Conservation (phyloP, 305 asterid genomes). For the Solanum hybrid region DNA sequence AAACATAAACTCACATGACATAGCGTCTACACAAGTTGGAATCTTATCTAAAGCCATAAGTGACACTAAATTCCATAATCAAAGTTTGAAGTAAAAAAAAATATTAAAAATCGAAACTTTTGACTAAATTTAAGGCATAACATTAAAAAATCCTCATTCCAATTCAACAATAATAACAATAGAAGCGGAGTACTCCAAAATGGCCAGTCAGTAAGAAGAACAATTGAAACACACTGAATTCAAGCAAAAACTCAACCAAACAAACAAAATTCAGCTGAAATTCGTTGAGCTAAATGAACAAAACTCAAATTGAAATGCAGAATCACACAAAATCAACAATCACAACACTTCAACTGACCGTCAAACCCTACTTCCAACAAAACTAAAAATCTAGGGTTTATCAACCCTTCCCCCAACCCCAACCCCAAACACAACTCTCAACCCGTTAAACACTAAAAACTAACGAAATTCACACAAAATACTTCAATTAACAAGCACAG, state of each 20-base stretch:
- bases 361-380: constrained; percentile 21
- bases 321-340: background rate
- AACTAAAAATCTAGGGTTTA: constrained; percentile 18
- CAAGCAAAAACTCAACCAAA: background rate
- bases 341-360: background rate
- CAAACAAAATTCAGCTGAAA: background rate
- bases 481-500: background rate
- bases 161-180: background rate
- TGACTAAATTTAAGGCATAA: background rate
- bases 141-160: background rate
- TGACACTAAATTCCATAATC: background rate
- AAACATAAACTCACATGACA: background rate
- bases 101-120: background rate
- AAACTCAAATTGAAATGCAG: background rate
- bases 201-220: background rate
- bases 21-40: background rate
- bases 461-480: background rate
- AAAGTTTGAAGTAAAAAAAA: background rate
- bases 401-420: background rate
- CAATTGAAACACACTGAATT: background rate
- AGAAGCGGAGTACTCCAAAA: background rate
- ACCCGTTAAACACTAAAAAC: background rate
- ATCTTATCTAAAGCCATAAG: background rate
- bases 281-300: background rate
- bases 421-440: background rate